Percentiles rank a stretch among this genome's conserved stretches.
Conservation (phyloP, 129 eudicot species). For the Escallonia rubra region DNA sequence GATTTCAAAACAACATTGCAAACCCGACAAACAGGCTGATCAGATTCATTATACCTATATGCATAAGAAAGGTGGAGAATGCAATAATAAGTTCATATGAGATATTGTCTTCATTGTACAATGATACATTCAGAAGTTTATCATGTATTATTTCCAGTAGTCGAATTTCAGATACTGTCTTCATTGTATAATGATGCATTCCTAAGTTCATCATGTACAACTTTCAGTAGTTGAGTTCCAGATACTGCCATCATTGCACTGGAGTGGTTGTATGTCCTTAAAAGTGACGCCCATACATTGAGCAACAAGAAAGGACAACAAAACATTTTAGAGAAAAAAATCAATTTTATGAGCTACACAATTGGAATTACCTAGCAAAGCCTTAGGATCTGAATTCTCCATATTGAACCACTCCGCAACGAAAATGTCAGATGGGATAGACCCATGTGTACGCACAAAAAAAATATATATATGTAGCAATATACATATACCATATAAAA, state of each 20-base stretch:
- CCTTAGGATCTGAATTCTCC: too few species aligned
- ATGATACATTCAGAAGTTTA: background rate
- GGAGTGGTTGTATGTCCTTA: too few species aligned
- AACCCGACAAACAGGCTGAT: constrained; percentile 83
- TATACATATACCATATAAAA: background rate
- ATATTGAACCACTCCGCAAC: too few species aligned
- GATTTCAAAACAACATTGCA: constrained; percentile 85
- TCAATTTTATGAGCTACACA: too few species aligned
- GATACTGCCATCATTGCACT: background rate
- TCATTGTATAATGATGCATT: background rate
- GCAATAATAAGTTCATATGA: background rate
- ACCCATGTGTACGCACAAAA: background rate
- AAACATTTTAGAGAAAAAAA: too few species aligned
- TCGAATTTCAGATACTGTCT: background rate
- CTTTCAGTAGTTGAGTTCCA: background rate
- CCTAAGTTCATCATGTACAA: background rate
- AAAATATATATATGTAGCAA: background rate
- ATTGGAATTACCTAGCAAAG: too few species aligned
- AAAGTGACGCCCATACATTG: too few species aligned
- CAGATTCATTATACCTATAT: constrained; percentile 82
- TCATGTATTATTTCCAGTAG: background rate
- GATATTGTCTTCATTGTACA: background rate
- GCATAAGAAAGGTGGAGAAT: background rate
- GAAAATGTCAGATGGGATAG: too few species aligned
- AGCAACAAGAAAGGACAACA: too few species aligned